phyloP scores from a whole-genome alignment of 345 rosid species.

The Citrus sp. region DNA sequence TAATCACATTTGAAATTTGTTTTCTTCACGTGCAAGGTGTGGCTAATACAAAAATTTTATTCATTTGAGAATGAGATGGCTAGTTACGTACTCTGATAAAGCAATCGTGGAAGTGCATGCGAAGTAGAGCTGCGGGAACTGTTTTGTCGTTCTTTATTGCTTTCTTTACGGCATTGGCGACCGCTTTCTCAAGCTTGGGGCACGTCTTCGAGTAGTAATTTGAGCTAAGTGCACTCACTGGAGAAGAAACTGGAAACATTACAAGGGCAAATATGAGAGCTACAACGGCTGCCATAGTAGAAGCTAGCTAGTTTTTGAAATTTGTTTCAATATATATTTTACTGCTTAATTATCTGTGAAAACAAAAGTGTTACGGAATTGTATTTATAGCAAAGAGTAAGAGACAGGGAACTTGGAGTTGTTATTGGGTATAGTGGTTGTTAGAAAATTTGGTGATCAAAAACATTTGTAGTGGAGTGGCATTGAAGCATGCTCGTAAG shows the following conservation, averaged over 20 bases:
- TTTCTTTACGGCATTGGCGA: conserved; percentile 50
- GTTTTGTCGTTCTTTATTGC: conserved; percentile 68
- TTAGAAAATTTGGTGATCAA: conserved; percentile 63
- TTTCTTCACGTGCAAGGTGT: not conserved
- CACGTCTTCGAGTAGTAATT: conserved; percentile 60
- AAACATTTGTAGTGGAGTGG: conserved; percentile 33
- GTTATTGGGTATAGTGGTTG: conserved; percentile 40
- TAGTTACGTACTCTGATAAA: conserved; percentile 52
- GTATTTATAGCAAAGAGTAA: conserved; percentile 18
- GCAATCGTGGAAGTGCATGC: conserved; percentile 92
- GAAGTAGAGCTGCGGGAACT: conserved; percentile 74
- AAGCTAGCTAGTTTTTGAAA: not conserved
- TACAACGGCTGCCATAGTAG: conserved; percentile 25
- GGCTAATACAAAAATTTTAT: not conserved
- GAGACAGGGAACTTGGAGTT: conserved; percentile 30
- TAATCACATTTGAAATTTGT: not conserved
- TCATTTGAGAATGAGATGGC: too few relatives aligned
- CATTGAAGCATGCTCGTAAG: conserved; percentile 18
- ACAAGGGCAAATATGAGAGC: conserved; percentile 18
- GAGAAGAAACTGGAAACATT: conserved; percentile 23
- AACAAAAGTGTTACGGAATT: not conserved
- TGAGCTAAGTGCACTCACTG: conserved; percentile 45
- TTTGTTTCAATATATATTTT: not conserved
- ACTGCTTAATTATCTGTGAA: not conserved
- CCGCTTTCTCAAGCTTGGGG: conserved; percentile 52